Conservation (phyloP, 2,329 filamentous ascomycete species). For the Massarina eburnea region DNA sequence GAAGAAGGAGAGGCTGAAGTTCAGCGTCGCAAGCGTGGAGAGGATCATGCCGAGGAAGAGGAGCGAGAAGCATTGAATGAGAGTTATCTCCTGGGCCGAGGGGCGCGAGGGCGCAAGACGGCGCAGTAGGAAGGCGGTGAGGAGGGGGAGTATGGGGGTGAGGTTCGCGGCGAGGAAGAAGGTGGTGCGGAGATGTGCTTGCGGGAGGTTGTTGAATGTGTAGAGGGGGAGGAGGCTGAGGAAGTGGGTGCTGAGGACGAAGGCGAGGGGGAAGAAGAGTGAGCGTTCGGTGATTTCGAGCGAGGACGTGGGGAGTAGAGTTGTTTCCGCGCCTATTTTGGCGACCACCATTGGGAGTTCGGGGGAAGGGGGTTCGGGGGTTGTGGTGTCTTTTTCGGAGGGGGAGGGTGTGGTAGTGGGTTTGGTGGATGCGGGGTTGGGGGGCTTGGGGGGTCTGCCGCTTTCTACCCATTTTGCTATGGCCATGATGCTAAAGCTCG, state of each 20-base stretch:
- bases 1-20: constrained; percentile 88
- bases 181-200: constrained; percentile 41
- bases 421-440: constrained; percentile 30
- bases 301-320: constrained; percentile 36
- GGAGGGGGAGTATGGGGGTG: constrained; percentile 35
- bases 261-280: constrained; percentile 70
- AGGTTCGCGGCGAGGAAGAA: constrained; percentile 37
- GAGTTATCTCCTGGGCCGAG: constrained; percentile 69
- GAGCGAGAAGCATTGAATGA: constrained; percentile 90
- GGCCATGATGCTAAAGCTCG: constrained; percentile 93
- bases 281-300: constrained; percentile 60
- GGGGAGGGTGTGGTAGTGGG: constrained; percentile 8
- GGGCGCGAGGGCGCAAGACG: constrained; percentile 37
- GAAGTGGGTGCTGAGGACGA: constrained; percentile 74
- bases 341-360: constrained; percentile 3
- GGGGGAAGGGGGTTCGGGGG: constrained; percentile 45
- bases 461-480: constrained; percentile 93
- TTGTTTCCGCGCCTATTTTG: constrained; percentile 38
- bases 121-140: constrained; percentile 29
- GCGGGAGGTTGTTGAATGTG: constrained; percentile 75
- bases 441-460: constrained; percentile 49
- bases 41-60: constrained; percentile 89
- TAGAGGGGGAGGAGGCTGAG: constrained; percentile 80
- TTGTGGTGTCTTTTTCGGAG: constrained; percentile 48
- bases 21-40: constrained; percentile 88